A percentile compares a stretch with the other conserved stretches of the same genome.
Conservation (phyloP, 805 yeast species). For the Spathaspora sp. region DNA sequence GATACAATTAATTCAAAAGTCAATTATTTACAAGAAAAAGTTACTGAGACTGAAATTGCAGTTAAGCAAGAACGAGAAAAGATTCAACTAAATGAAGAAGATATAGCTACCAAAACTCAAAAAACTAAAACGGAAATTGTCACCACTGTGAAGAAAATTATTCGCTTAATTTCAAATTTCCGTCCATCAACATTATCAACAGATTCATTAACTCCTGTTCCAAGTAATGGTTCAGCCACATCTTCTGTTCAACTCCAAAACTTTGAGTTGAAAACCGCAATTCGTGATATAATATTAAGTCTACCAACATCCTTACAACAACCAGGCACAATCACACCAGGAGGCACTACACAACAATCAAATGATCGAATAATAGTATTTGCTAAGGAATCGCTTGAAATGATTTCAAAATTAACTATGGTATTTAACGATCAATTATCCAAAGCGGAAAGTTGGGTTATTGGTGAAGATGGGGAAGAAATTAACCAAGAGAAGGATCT, state of each 20-base stretch:
- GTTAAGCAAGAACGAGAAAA: slow-evolving; percentile 21
- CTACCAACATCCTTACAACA: slow-evolving; percentile 61
- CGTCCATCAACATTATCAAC: slow-evolving; percentile 38
- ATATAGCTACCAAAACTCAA: slow-evolving; percentile 14
- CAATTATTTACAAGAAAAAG: slow-evolving; percentile 50
- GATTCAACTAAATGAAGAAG: slow-evolving; percentile 13
- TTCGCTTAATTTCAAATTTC: slow-evolving; percentile 79
- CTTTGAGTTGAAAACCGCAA: slow-evolving; percentile 54
- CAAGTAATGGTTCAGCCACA: slow-evolving; percentile 6
- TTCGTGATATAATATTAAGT: slow-evolving; percentile 71
- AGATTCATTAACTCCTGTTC: slow-evolving; percentile 9
- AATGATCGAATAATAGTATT: slow-evolving; percentile 71
- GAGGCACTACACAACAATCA: slow-evolving; percentile 15
- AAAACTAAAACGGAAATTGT: slow-evolving; percentile 78
- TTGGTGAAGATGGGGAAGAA: slow-evolving; percentile 32
- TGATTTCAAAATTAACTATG: slow-evolving; percentile 76
- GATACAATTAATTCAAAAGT: slow-evolving; percentile 69
- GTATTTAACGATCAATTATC: slow-evolving; percentile 83
- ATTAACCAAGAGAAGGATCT: too few relatives aligned
- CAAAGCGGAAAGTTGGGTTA: slow-evolving; percentile 83
- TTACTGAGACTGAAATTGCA: slow-evolving; percentile 43
- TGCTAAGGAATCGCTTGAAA: slow-evolving; percentile 86
- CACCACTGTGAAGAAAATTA: slow-evolving; percentile 84
- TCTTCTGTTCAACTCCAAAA: slow-evolving; percentile 7
- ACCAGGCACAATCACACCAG: slow-evolving; percentile 12